A percentile compares a stretch with the other conserved stretches of the same genome.
Conservation (phyloP, 2,329 filamentous ascomycete species). For the Magnaporthales sp. region DNA sequence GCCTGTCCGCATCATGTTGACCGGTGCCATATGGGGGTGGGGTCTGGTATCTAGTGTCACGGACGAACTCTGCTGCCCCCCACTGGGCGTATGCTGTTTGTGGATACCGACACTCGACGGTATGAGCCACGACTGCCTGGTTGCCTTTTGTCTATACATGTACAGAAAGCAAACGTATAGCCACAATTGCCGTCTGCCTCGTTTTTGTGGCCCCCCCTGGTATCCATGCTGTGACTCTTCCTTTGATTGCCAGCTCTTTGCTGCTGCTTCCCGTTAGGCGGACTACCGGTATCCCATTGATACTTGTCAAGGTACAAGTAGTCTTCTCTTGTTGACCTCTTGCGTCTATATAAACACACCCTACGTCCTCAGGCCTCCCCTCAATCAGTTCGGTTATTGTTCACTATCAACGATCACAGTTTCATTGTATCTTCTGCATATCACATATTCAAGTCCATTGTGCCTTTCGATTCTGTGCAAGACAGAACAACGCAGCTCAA, state of each 20-base stretch:
- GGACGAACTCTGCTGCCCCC: neutral
- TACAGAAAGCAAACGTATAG: neutral
- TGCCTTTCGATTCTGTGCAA: neutral
- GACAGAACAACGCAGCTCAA: neutral
- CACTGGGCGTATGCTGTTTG: neutral
- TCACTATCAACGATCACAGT: neutral
- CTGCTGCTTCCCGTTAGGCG: neutral
- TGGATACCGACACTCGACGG: neutral
- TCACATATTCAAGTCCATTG: neutral
- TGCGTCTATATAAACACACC: neutral
- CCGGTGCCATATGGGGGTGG: neutral
- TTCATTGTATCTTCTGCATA: neutral
- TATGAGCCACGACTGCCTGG: neutral
- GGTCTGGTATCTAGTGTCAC: neutral
- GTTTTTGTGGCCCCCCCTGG: neutral
- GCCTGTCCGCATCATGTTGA: neutral
- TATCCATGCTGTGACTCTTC: neutral
- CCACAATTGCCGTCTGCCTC: neutral
- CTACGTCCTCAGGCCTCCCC: neutral
- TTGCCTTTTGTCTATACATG: neutral
- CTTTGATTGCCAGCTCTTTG: neutral
- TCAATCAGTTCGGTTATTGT: neutral
- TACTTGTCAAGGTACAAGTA: neutral
- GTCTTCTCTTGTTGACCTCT: neutral
- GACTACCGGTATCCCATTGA: neutral